Conservation (phyloP, 75 land plant genomes). For the Pseudotsuga menziesii region DNA sequence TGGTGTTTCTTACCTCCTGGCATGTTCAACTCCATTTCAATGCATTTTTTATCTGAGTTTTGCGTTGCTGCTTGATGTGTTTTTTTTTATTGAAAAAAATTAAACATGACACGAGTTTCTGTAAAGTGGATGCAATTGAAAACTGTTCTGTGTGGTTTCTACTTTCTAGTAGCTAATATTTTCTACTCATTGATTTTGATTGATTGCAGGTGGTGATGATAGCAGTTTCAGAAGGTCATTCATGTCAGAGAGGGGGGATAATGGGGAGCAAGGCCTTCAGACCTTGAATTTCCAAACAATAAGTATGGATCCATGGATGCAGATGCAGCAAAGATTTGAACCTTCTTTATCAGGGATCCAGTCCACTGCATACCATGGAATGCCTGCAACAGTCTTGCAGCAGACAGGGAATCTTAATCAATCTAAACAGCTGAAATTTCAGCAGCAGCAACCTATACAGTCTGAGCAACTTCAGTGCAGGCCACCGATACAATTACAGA, state of each 20-base stretch:
- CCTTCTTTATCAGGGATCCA: slow-evolving; percentile 28
- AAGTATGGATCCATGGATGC: slow-evolving; percentile 79
- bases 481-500: slow-evolving; percentile 17
- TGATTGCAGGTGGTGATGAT: background rate
- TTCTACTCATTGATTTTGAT: too few relatives aligned
- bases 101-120: too few relatives aligned
- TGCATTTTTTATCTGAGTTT: too few relatives aligned
- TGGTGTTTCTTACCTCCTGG: too few relatives aligned
- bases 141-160: too few relatives aligned
- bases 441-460: slow-evolving; percentile 29
- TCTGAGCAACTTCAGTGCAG: slow-evolving; percentile 23
- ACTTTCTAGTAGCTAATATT: too few relatives aligned
- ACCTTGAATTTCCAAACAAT: slow-evolving; percentile 40
- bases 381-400: slow-evolving; percentile 70
- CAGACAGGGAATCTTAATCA: slow-evolving; percentile 47
- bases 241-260: slow-evolving; percentile 60
- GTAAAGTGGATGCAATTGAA: too few relatives aligned
- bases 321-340: slow-evolving; percentile 59
- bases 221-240: slow-evolving; percentile 9
- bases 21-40: too few relatives aligned
- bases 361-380: slow-evolving; percentile 44
- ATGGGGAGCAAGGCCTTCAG: slow-evolving; percentile 39
- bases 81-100: too few relatives aligned
- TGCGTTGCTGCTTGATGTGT: too few relatives aligned
- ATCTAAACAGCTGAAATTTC: slow-evolving; percentile 56